Evolutionary conservation across 345 rosid species (phyloP).

Genomic region (Linum usitatissimum): DNA sequence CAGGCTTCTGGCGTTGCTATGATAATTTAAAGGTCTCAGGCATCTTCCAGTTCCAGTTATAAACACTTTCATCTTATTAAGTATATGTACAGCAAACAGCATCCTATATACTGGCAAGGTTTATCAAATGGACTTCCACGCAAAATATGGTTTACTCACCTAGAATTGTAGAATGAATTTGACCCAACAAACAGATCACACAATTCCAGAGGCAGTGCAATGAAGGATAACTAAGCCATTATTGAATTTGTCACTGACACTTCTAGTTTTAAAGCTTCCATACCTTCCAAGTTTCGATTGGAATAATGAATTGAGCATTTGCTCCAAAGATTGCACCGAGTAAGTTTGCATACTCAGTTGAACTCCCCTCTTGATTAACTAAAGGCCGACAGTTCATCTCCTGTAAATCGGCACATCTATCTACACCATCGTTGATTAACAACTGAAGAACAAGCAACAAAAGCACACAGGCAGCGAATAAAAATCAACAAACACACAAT

Average conservation of each 20-base stretch:
- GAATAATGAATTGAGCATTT: slow-evolving; percentile 66
- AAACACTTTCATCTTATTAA: not conserved
- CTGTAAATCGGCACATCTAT: slow-evolving; percentile 77
- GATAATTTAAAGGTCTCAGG: not conserved
- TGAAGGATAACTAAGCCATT: slow-evolving; percentile 40
- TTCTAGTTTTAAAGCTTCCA: slow-evolving; percentile 75
- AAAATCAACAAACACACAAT: too few relatives aligned
- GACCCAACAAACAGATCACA: not conserved
- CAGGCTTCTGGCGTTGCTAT: not conserved
- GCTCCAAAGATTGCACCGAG: slow-evolving; percentile 75
- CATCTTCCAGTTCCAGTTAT: not conserved
- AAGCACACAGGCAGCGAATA: too few relatives aligned
- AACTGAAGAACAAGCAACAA: too few relatives aligned
- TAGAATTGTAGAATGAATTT: not conserved
- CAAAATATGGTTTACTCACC: not conserved
- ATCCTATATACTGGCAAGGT: not conserved
- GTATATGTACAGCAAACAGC: not conserved
- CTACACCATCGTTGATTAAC: slow-evolving; percentile 69
- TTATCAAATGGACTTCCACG: not conserved
- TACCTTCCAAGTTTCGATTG: slow-evolving; percentile 68
- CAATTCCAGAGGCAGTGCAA: slow-evolving; percentile 39
- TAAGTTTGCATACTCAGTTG: slow-evolving; percentile 83
- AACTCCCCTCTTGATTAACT: slow-evolving; percentile 69
- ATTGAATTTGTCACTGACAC: slow-evolving; percentile 41
- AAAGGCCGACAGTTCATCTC: slow-evolving; percentile 90